Base-by-base conservation (phyloP, 208 protist species). In the Leishmania gerbilli region DNA sequence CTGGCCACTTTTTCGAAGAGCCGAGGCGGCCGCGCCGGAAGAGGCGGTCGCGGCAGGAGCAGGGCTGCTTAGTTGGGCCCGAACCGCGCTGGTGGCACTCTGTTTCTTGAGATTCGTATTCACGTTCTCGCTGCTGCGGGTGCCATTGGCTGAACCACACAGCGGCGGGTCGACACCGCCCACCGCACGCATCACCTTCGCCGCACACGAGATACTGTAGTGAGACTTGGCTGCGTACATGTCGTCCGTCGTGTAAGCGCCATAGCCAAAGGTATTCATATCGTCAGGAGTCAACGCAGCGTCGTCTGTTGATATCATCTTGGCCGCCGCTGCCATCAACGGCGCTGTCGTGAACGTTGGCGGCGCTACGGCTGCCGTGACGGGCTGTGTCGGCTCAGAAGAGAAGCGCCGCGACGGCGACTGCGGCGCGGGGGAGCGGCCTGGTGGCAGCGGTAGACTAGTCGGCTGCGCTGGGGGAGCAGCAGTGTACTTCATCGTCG, bases 371-470 rank as follows among this genome's bases (percentile, higher is more conserved):
- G 37, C 55, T 37, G 71, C 72, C 71, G 55, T 79, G 60, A 65
- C 53, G 53, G 37, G 15, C 49, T 62, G 74, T 11, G 49, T n/a
- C 31, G 31, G 49, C 49, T 75, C 71, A 56, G 37, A 40, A 24
- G 47, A 76, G 75, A 76, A 79, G 53, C 37, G 37, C n/a, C 45
- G 53, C 19, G 47, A 51, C 31, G 69, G 51, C 8, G 76, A 2
- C 58, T 60, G 71, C 11, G 81, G 7, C 9, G 45, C 69, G 24
- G 76, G 56, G 3, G 72, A 45, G 72, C 53, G 34, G 37, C 53
- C 21, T 64, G 51, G 76, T 49, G 69, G 80, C 49, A 76, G 53
- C 13, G 80, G 75, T 21, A 84, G 55, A 68, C 67, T 71, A 9
- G 40, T 34, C 15, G 74, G 75, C 47, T 75, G 40, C 31, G 80